Percentiles rank a stretch among this genome's conserved stretches.
Evolutionary conservation across 495 filamentous ascomycete species (phyloP).

Genomic region (Xylaria venustula): DNA sequence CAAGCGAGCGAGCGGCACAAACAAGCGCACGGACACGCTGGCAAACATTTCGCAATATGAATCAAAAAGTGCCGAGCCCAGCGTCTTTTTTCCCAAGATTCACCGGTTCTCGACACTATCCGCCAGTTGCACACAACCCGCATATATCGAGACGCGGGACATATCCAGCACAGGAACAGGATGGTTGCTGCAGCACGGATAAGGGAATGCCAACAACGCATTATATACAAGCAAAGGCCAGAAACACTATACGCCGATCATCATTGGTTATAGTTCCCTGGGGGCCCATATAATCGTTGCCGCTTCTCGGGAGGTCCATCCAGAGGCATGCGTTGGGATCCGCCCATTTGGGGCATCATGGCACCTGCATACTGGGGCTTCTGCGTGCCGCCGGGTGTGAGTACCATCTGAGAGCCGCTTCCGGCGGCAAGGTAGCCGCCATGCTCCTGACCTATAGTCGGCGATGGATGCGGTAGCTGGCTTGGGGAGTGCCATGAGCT

Average conservation of each 20-base stretch:
- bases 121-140: not conserved
- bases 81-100: not conserved
- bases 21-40: not conserved
- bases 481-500: conserved; percentile 73
- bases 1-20: not conserved
- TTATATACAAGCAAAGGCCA: conserved; percentile 29
- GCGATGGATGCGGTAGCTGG: conserved; percentile 63
- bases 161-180: conserved; percentile 12
- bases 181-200: conserved; percentile 5
- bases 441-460: conserved; percentile 44
- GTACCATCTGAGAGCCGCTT: conserved; percentile 39
- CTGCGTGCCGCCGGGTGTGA: conserved; percentile 44
- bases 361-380: conserved; percentile 34
- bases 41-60: not conserved
- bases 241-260: not conserved
- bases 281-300: conserved; percentile 39
- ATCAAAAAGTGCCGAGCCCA: not conserved
- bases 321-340: conserved; percentile 29
- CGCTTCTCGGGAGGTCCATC: conserved; percentile 36
- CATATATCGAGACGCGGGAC: conserved; percentile 7
- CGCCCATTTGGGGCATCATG: conserved; percentile 33
- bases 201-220: conserved; percentile 14
- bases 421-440: conserved; percentile 40
- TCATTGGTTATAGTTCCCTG: conserved; percentile 33
- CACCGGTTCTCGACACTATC: not conserved